Base-by-base conservation (phyloP, 116 monocot genomes). In the Zostera marina region DNA sequence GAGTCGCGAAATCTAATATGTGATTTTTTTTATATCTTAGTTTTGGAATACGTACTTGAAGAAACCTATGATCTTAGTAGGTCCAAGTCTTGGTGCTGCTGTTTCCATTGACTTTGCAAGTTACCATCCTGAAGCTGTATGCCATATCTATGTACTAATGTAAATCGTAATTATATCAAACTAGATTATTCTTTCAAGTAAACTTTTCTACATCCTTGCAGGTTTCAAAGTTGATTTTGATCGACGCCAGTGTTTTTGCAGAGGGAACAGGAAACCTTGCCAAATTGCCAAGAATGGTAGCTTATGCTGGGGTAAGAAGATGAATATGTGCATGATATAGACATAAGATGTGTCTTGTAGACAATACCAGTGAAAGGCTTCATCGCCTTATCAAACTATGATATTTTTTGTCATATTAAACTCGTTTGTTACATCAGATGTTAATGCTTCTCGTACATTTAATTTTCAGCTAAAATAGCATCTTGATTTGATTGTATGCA, bases 71-170 rank as follows among this genome's bases (percentile, higher is more conserved):
- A 71, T 91, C 22, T 73, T 91, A 66, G 82, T 91, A 58, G 82
- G 91, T 24, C 77, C 85, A 24, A 85, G 91, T 54, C 91, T 85
- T 54, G 91, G 91, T 69, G 91, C 85, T 61, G 82, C 91, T 53
- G 79, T 77, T 73, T 82, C 91, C 12, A 82, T 85, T 48, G 85
- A 91, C 65, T 91, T 91, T 68, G 64, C 74, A 53, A 53, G 63
- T 42, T 68, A 61, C 51, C 69, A 91, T 77, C 82, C 91, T 25
- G 86, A 91, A 62, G 82, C 85, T 24, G 91, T 91, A 85, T 22
- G 43, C 56, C 17, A 53, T 41, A 41, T 41, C 5, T 15, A 47
- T n/a, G 19, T 20, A 20, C 8, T 60, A 43, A 10, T n/a, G 39
- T 11, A 44, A 3, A 20, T 39, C 47, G 7, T 17, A 0, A 48